Evolutionary conservation across 23 red algal genomes (phyloP).

Genomic region (Chondrus crispus): DNA sequence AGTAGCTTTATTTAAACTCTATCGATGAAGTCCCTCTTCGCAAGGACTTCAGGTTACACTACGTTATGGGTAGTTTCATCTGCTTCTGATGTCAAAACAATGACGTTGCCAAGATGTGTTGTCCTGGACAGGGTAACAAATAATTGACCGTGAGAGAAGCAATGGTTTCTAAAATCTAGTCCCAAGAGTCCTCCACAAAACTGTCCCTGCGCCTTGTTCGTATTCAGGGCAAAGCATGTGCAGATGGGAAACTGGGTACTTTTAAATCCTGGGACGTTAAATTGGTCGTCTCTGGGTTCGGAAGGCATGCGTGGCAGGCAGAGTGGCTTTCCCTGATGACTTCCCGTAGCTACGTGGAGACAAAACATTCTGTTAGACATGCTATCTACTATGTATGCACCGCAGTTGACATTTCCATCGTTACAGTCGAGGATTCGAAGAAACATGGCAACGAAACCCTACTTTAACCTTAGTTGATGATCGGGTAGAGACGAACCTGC

Average conservation of each 20-base stretch:
- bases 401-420: neutral
- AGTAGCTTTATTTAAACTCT: no score
- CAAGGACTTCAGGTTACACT: no score
- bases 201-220: neutral
- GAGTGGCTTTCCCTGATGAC: neutral
- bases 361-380: neutral
- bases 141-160: neutral
- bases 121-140: neutral
- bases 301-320: neutral
- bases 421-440: neutral
- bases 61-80: no score
- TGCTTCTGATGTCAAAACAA: no score
- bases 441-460: neutral
- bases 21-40: no score
- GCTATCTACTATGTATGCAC: neutral
- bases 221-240: neutral
- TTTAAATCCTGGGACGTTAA: neutral
- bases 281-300: neutral
- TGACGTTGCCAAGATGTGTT: neutral
- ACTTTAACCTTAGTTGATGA: neutral
- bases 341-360: neutral
- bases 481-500: neutral
- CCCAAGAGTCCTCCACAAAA: neutral
- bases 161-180: neutral
- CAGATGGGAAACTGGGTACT: neutral